These are phyloP conservation scores for Zopfochytrium polystomum DNA, from an alignment of 371 early-diverging fungal species.

Conservation along the genomic window DNA sequence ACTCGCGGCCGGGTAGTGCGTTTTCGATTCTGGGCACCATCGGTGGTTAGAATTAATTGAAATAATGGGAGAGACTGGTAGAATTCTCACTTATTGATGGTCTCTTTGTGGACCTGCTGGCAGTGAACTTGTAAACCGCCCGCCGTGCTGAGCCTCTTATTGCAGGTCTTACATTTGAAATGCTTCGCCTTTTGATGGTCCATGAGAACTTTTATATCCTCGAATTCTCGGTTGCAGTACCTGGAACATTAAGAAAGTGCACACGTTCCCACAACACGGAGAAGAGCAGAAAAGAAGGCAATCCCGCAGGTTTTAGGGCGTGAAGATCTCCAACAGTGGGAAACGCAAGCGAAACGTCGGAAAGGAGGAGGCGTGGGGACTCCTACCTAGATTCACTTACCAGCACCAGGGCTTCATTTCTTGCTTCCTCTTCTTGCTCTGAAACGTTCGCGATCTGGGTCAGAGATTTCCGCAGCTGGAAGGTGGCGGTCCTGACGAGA, in stretches of 20 bases:
- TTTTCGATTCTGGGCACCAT: slow-evolving; percentile 73
- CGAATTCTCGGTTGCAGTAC: slow-evolving; percentile 97
- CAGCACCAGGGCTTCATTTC: slow-evolving; percentile 76
- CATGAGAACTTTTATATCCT: slow-evolving; percentile 90
- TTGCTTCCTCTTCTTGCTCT: slow-evolving; percentile 61
- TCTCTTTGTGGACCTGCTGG: slow-evolving; percentile 90
- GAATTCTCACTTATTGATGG: slow-evolving; percentile 60
- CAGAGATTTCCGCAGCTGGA: no score
- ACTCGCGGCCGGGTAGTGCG: slow-evolving; percentile 81
- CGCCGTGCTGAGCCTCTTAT: slow-evolving; percentile 84
- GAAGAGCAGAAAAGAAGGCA: slow-evolving; percentile 6
- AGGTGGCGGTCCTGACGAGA: no score
- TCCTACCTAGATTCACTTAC: slow-evolving; percentile 45
- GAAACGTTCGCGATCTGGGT: no score
- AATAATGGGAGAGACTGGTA: slow-evolving; percentile 5
- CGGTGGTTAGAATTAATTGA: background rate
- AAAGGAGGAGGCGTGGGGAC: background rate
- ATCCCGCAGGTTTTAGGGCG: background rate
- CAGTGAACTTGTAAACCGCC: slow-evolving; percentile 89
- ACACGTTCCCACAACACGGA: background rate
- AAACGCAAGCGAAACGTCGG: background rate
- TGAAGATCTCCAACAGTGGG: background rate
- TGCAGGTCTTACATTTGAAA: slow-evolving; percentile 85
- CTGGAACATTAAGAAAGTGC: slow-evolving; percentile 34
- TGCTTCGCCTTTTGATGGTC: slow-evolving; percentile 90